Percentiles rank a stretch among this genome's conserved stretches.
phyloP scores from a whole-genome alignment of 179 eudicot genomes.

The Beta lomatogona region DNA sequence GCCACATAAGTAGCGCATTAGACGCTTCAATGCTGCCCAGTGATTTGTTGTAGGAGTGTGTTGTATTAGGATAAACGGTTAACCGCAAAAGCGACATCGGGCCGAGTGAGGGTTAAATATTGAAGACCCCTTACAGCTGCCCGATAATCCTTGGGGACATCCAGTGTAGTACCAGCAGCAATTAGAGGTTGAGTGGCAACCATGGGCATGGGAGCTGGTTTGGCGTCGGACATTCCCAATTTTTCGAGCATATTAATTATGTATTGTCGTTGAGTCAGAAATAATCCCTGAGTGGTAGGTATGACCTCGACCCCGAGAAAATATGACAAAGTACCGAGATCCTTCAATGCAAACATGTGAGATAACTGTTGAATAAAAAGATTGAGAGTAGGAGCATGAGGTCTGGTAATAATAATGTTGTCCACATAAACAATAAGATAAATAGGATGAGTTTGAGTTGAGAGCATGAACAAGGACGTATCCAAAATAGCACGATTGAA shows the following conservation, averaged over 20 bases:
- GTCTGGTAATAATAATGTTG: background rate
- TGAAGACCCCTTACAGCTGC: too few relatives aligned
- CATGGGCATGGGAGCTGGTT: background rate
- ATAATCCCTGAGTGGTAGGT: too few relatives aligned
- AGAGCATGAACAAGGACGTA: background rate
- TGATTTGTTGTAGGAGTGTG: too few relatives aligned
- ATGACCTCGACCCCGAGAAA: too few relatives aligned
- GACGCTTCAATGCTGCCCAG: too few relatives aligned
- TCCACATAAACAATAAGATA: background rate
- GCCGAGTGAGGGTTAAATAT: too few relatives aligned
- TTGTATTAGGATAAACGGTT: too few relatives aligned
- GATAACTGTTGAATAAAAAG: background rate
- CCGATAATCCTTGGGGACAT: too few relatives aligned
- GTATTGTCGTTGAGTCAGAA: too few relatives aligned
- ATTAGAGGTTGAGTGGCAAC: background rate
- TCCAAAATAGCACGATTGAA: background rate
- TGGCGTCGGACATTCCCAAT: background rate
- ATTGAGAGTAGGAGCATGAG: background rate
- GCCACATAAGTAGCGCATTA: too few relatives aligned
- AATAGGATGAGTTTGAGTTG: background rate
- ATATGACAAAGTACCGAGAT: background rate
- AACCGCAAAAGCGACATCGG: too few relatives aligned
- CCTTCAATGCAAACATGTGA: background rate
- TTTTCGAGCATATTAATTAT: background rate
- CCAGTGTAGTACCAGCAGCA: too few relatives aligned